Base-by-base conservation (phyloP, 1,284 basidiomycete species). In the Ceratobasidium sp. region DNA sequence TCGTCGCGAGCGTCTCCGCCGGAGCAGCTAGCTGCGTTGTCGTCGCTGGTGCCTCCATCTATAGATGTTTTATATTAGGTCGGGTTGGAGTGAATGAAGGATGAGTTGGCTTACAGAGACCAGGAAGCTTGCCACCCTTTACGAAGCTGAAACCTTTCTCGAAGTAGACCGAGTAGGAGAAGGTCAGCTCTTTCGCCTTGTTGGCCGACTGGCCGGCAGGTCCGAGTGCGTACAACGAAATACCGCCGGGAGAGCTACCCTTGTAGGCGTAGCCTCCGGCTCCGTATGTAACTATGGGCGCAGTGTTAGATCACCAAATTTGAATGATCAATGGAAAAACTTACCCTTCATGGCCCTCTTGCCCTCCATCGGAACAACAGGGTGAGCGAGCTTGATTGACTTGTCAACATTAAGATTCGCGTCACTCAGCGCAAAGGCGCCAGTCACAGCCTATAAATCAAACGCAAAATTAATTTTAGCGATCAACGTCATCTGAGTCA, bases 111-210 rank as follows among this genome's bases (percentile, higher is more conserved):
- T 55, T 26, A 55, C 90, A 92, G 4, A 90, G 84, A 4, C 91
- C 91, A 49, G 91, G 91, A 2, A 92, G 84, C 82, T 93, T 93
- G 6, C 91, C 91, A n/a, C 91, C 91, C 28, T 55, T 66, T 42
- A 89, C 90, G n/a, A 85, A 92, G 55, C 89, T 87, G 87, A 90
- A 92, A 0, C 85, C 89, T 0, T 85, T 81, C 80, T 90, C 84
- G 53, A 92, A 87, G 86, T 90, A 88, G 81, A 92, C 87, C 1
- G 89, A 87, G 81, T 92, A 92, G 78, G 89, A 88, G 81, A 91
- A 84, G 33, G 90, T 78, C 0, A 88, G 88, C 78, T 92, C 89
- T 20, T 82, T 85, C 23, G 87, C 79, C 46, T 66, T 66, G 72
- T 1, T 64, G 60, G 64, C 40, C 10, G 60, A 61, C 60, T 75